Conservation (phyloP, 2,329 filamentous ascomycete species). For the Biscogniauxia sp. region DNA sequence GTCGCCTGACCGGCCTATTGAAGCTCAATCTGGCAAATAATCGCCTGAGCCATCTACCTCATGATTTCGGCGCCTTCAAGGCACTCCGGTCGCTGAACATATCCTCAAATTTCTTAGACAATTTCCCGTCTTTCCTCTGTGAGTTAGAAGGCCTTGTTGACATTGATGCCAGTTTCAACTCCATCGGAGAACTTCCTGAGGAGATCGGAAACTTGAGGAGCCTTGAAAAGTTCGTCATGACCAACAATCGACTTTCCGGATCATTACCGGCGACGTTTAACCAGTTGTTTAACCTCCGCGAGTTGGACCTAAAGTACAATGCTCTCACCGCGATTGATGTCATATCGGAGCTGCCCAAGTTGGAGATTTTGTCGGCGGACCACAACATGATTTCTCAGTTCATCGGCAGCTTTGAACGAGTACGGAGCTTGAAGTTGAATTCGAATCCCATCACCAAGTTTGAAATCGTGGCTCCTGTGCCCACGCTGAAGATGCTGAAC, state of each 20-base stretch:
- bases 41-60: constrained; percentile 72
- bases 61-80: constrained; percentile 79
- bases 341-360: constrained; percentile 75
- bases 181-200: constrained; percentile 73
- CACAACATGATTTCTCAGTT: constrained; percentile 93
- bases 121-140: constrained; percentile 83
- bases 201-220: constrained; percentile 74
- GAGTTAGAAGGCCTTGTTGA: constrained; percentile 81
- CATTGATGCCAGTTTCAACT: constrained; percentile 95
- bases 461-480: constrained; percentile 72
- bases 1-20: constrained; percentile 71
- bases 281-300: constrained; percentile 74
- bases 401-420: constrained; percentile 79
- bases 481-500: constrained; percentile 82
- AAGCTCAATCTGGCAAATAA: constrained; percentile 96
- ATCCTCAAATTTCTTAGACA: constrained; percentile 86
- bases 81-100: constrained; percentile 81
- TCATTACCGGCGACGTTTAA: constrained; percentile 71
- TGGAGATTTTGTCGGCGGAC: constrained; percentile 86
- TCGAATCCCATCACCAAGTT: constrained; percentile 96
- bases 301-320: constrained; percentile 95
- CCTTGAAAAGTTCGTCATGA: constrained; percentile 88
- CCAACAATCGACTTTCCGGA: constrained; percentile 84
- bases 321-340: constrained; percentile 83
- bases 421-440: constrained; percentile 84